Base-by-base conservation (phyloP, 495 filamentous ascomycete genomes). In the Podospora fimiseda region DNA sequence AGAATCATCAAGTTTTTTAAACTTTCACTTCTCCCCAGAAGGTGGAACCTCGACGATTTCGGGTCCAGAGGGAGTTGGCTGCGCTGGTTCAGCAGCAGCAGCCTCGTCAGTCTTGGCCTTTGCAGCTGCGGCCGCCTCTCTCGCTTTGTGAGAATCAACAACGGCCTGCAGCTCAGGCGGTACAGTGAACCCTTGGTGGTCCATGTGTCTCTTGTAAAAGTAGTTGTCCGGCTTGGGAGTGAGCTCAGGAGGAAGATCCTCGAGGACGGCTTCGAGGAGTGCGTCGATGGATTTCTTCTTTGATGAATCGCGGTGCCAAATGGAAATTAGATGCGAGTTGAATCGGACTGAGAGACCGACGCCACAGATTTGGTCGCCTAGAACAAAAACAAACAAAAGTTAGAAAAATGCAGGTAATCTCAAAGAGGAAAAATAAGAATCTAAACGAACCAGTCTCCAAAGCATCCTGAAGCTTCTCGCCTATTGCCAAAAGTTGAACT, bases 261-360 rank as follows among this genome's bases (percentile, higher is more conserved):
- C 80, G 16, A 93, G 71, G 14, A 93, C 82, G 20, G 78, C 81
- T 53, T 76, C 66, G 27, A 88, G 74, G 15, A 96, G 78, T 39
- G 70, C 75, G 53, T 89, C 81, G 53, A 90, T 83, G 2, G 86
- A 90, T 52, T 75, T 80, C 52, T 87, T 74, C 64, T 88, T 86
- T 14, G 80, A 82, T 27, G 76, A 76, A 57, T 91, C 86, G 30
- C 90, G 86, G 69, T 94, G 90, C 90, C 90, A 96, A 57, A 96
- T 80, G 45, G 83, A 84, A 62, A 96, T 85, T 37, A 90, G 78
- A 59, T 89, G 80, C 2, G 81, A 82, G 66, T 84, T 89, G 67
- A 87, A 89, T 54, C 87, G 79, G 47, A 88, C 84, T 3, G 81
- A 83, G 46, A 87, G 77, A 9, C 79, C 80, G 50, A 90, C 78